phyloP scores from a whole-genome alignment of 495 filamentous ascomycete species.

The Xylaria bambusicola region DNA sequence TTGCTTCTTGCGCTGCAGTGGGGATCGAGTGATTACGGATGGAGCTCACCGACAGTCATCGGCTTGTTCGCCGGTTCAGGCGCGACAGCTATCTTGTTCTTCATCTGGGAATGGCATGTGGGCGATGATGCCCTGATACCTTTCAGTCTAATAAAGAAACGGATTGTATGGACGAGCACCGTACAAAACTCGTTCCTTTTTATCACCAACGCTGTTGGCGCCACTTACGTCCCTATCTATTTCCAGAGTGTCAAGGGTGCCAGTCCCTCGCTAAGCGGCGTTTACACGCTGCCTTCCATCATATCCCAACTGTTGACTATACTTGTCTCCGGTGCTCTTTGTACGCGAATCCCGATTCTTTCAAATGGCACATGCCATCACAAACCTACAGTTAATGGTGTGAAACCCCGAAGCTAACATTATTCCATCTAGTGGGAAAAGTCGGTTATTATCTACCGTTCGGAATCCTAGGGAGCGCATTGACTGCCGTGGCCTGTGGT shows the following conservation, averaged over 20 bases:
- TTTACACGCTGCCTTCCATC: constrained; percentile 55
- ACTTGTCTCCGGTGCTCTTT: constrained; percentile 46
- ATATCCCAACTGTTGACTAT: constrained; percentile 51
- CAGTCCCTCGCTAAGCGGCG: constrained; percentile 50
- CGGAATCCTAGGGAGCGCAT: constrained; percentile 49
- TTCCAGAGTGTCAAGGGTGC: constrained; percentile 62
- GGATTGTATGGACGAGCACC: constrained; percentile 32
- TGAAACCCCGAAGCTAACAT: neutral
- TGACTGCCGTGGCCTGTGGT: constrained; percentile 58
- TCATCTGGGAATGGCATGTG: constrained; percentile 43
- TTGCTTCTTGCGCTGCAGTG: constrained; percentile 50
- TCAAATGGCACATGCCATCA: neutral
- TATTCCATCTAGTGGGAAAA: constrained; percentile 18
- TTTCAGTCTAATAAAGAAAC: constrained; percentile 24
- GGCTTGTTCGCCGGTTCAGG: constrained; percentile 44
- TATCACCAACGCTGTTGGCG: constrained; percentile 21
- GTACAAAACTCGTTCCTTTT: constrained; percentile 27
- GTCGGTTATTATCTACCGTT: constrained; percentile 56
- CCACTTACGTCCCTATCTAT: constrained; percentile 61
- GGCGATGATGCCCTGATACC: constrained; percentile 46
- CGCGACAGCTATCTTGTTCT: constrained; percentile 41
- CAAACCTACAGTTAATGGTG: neutral
- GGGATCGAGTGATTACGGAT: constrained; percentile 45
- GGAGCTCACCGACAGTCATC: constrained; percentile 36
- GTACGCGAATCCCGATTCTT: neutral